phyloP scores from a whole-genome alignment of 2,329 filamentous ascomycete genomes.

The Chaetoscypha palmicola region DNA sequence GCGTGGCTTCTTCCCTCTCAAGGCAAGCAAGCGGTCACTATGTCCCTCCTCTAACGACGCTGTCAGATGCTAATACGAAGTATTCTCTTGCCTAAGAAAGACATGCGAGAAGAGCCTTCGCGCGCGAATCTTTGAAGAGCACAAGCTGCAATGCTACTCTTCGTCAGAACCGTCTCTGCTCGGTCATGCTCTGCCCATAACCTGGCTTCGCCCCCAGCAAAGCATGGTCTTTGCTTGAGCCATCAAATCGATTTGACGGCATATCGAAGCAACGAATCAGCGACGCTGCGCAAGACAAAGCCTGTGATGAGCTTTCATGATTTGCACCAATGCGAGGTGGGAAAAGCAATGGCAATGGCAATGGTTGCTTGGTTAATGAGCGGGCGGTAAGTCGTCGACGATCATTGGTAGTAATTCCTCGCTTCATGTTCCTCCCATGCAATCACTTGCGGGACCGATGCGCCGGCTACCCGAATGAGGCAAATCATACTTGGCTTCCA shows the following conservation, averaged over 20 bases:
- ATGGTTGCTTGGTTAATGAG: too few relatives aligned
- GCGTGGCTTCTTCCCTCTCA: background rate
- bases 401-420: background rate
- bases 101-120: background rate
- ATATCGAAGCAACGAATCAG: conserved; percentile 4
- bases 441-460: background rate
- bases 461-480: background rate
- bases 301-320: conserved; percentile 7
- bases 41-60: background rate
- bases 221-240: background rate
- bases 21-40: background rate
- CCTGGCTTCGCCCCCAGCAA: background rate
- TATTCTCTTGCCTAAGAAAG: background rate
- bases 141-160: conserved; percentile 3
- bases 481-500: too few relatives aligned
- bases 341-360: too few relatives aligned
- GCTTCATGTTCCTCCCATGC: background rate
- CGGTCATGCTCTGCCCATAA: background rate
- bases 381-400: conserved; percentile 2
- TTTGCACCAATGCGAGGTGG: conserved; percentile 6
- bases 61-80: background rate
- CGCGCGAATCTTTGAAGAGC: background rate
- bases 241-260: background rate
- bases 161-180: background rate
- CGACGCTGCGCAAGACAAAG: background rate